Conservation (phyloP, 345 rosid genomes). For the Kandelia obovata region DNA sequence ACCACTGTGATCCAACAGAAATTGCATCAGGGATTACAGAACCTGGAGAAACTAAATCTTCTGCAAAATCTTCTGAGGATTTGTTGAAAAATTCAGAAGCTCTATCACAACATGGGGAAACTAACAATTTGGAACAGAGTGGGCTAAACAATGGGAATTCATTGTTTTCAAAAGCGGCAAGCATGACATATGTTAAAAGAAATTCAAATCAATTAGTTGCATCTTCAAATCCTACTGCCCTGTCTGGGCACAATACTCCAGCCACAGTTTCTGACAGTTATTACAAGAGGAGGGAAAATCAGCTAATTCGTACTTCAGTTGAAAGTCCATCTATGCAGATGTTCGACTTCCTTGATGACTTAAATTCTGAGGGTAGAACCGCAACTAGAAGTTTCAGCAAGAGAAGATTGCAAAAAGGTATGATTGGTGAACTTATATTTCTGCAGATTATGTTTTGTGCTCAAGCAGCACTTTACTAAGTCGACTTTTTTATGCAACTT, state of each 20-base stretch:
- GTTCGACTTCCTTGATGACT: slow-evolving; percentile 28
- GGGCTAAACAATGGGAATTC: slow-evolving; percentile 36
- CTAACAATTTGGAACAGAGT: slow-evolving; percentile 35
- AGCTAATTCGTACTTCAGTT: slow-evolving; percentile 66
- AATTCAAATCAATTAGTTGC: slow-evolving; percentile 88
- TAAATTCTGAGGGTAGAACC: slow-evolving; percentile 34
- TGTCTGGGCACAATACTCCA: slow-evolving; percentile 32
- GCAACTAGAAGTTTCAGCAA: slow-evolving; percentile 40
- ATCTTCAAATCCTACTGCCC: slow-evolving; percentile 38
- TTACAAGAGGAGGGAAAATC: slow-evolving; percentile 77
- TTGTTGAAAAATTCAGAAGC: slow-evolving; percentile 37
- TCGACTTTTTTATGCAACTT: too few species aligned
- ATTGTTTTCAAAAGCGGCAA: slow-evolving; percentile 41
- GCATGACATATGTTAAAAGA: slow-evolving; percentile 59
- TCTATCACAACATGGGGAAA: slow-evolving; percentile 36
- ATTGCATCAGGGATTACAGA: slow-evolving; percentile 37
- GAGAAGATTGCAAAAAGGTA: slow-evolving; percentile 49
- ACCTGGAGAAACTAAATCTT: slow-evolving; percentile 37
- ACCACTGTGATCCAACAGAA: slow-evolving; percentile 34
- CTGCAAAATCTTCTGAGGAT: slow-evolving; percentile 36
- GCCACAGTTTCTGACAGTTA: slow-evolving; percentile 53
- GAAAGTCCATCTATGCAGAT: slow-evolving; percentile 38
- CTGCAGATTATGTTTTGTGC: too few species aligned
- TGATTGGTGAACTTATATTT: slow-evolving; percentile 9
- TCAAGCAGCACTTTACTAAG: too few species aligned